Evolutionary conservation across 2,329 filamentous ascomycete genomes (phyloP).

Genomic region (Tricladium varicosporioides): DNA sequence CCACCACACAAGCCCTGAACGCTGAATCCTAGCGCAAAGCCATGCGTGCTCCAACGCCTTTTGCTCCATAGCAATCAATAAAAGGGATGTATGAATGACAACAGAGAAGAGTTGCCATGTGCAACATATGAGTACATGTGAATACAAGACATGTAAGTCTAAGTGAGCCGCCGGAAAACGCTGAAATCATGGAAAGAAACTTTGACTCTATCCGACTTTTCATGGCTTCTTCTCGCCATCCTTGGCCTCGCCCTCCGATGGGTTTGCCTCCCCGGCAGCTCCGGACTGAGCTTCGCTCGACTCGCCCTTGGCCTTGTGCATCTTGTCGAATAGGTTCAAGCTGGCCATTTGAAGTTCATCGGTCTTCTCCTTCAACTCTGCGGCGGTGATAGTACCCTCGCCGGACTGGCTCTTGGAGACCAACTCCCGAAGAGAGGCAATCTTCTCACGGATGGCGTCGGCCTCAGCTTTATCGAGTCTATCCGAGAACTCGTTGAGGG

Average conservation of each 20-base stretch:
- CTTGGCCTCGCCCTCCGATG: slow-evolving; percentile 71
- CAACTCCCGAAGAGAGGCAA: slow-evolving; percentile 78
- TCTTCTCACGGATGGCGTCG: slow-evolving; percentile 93
- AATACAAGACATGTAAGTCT: slow-evolving; percentile 35
- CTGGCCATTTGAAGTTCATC: slow-evolving; percentile 95
- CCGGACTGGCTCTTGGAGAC: slow-evolving; percentile 93
- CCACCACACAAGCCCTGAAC: slow-evolving; percentile 28
- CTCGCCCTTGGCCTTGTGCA: slow-evolving; percentile 92
- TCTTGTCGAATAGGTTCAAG: slow-evolving; percentile 98
- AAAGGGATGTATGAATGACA: slow-evolving; percentile 32
- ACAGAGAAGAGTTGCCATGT: slow-evolving; percentile 34
- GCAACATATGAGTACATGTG: slow-evolving; percentile 36
- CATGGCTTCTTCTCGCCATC: slow-evolving; percentile 62
- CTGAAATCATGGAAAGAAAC: slow-evolving; percentile 28
- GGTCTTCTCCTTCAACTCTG: slow-evolving; percentile 97
- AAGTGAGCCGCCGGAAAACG: slow-evolving; percentile 32
- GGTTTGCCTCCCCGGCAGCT: slow-evolving; percentile 41
- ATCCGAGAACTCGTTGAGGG: slow-evolving; percentile 93
- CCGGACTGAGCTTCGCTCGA: slow-evolving; percentile 51
- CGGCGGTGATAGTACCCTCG: slow-evolving; percentile 80
- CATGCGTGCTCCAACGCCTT: slow-evolving; percentile 33
- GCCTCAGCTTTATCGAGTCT: slow-evolving; percentile 96
- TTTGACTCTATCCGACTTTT: slow-evolving; percentile 33
- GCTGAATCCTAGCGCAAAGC: slow-evolving; percentile 28
- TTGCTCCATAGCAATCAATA: slow-evolving; percentile 34